Percentiles rank a stretch among this genome's conserved stretches.
phyloP scores from a whole-genome alignment of 1,284 basidiomycete genomes.

The Tylopilus orsonianus region DNA sequence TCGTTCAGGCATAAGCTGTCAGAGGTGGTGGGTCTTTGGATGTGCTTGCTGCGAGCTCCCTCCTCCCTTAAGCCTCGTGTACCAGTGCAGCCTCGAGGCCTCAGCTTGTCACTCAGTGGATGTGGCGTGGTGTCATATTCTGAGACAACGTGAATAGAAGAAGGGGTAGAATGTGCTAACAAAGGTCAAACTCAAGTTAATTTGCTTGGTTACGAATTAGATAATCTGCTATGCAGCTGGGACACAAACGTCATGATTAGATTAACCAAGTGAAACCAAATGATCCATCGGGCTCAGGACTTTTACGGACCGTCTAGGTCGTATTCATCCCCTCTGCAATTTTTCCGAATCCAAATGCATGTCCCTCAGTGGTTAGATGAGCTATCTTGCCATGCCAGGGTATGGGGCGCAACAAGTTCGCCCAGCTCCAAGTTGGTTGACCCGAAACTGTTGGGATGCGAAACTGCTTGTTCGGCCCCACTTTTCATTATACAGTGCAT shows the following conservation, averaged over 20 bases:
- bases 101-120: constrained; percentile 9
- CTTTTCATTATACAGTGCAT: constrained; percentile 9
- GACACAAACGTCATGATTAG: constrained; percentile 10
- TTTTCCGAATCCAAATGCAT: constrained; percentile 2
- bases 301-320: constrained; percentile 12
- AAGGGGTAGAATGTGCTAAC: constrained; percentile 3
- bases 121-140: constrained; percentile 29
- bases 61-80: constrained; percentile 23
- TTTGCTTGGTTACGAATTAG: constrained; percentile 25
- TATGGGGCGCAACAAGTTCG: not conserved
- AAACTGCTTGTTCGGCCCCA: constrained; percentile 6
- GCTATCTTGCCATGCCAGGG: not conserved
- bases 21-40: constrained; percentile 3
- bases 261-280: constrained; percentile 16
- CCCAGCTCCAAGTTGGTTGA: constrained; percentile 7
- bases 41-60: constrained; percentile 10
- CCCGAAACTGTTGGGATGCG: not conserved
- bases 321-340: constrained; percentile 3
- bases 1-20: constrained; percentile 29
- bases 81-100: constrained; percentile 31
- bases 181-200: constrained; percentile 20
- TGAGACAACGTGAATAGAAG: constrained; percentile 23
- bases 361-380: not conserved
- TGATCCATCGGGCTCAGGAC: not conserved
- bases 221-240: constrained; percentile 21